phyloP scores from a whole-genome alignment of 2,329 filamentous ascomycete species.

The Trichoderma oligosporum region DNA sequence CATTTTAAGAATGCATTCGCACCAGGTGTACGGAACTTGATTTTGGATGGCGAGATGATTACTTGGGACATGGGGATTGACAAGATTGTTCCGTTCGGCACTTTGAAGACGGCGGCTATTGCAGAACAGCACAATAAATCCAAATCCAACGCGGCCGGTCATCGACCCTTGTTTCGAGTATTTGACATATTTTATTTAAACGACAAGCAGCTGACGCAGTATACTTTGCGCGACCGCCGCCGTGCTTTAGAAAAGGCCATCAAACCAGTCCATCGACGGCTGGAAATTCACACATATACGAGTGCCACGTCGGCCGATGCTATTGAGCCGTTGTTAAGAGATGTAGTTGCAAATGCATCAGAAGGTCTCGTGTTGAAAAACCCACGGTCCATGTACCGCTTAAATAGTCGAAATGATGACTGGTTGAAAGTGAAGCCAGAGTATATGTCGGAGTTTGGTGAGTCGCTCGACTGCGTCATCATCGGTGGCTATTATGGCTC shows the following conservation, averaged over 20 bases:
- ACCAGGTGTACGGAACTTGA: slow-evolving; percentile 74
- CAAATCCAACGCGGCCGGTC: slow-evolving; percentile 47
- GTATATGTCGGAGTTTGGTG: slow-evolving; percentile 95
- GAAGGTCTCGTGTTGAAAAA: slow-evolving; percentile 95
- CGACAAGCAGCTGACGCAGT: slow-evolving; percentile 71
- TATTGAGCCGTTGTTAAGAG: slow-evolving; percentile 74
- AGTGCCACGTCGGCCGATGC: slow-evolving; percentile 63
- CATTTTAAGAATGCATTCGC: slow-evolving; percentile 76
- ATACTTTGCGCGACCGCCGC: slow-evolving; percentile 76
- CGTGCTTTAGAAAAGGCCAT: slow-evolving; percentile 71
- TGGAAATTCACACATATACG: slow-evolving; percentile 77
- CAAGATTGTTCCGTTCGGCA: slow-evolving; percentile 84
- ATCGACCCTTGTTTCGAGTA: slow-evolving; percentile 72
- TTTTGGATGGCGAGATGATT: slow-evolving; percentile 97
- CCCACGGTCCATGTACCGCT: slow-evolving; percentile 75
- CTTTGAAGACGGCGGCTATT: slow-evolving; percentile 84
- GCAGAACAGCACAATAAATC: slow-evolving; percentile 64
- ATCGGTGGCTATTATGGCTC: slow-evolving; percentile 92
- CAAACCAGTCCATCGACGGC: slow-evolving; percentile 63
- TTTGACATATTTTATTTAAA: slow-evolving; percentile 94
- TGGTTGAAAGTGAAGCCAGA: slow-evolving; percentile 99
- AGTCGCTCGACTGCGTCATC: slow-evolving; percentile 83
- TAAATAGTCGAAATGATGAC: slow-evolving; percentile 88
- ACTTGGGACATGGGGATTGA: slow-evolving; percentile 89
- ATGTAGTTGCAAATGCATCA: slow-evolving; percentile 79